A percentile compares a stretch with the other conserved stretches of the same genome.
phyloP scores from a whole-genome alignment of 2,329 filamentous ascomycete genomes.

The Chalaropsis thielavioides region DNA sequence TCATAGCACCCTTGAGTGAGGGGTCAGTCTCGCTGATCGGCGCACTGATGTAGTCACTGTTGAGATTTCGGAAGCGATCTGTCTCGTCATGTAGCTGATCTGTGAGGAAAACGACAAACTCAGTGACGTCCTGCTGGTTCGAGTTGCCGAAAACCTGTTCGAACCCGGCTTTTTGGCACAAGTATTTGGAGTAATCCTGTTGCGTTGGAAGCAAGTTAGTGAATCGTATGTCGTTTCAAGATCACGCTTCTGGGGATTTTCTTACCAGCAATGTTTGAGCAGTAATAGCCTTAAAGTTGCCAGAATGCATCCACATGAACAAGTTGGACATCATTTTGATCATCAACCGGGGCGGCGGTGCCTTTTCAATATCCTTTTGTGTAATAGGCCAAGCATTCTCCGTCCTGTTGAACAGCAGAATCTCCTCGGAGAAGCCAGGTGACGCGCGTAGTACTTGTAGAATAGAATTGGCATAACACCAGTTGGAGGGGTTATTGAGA shows the following conservation, averaged over 20 bases:
- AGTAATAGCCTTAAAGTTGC: slow-evolving; percentile 36
- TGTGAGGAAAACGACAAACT: slow-evolving; percentile 73
- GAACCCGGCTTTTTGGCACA: slow-evolving; percentile 24
- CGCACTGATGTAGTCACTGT: slow-evolving; percentile 15
- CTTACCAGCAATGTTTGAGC: slow-evolving; percentile 44
- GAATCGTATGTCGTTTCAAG: background rate
- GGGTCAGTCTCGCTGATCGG: slow-evolving; percentile 15
- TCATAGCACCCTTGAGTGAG: slow-evolving; percentile 39
- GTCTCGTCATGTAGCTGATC: slow-evolving; percentile 76
- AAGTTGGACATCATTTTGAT: slow-evolving; percentile 44
- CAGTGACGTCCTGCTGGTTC: slow-evolving; percentile 79
- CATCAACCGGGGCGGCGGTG: slow-evolving; percentile 43
- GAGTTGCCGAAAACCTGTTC: slow-evolving; percentile 48
- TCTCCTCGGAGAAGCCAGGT: slow-evolving; percentile 48
- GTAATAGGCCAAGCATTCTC: slow-evolving; percentile 51
- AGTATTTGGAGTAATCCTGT: slow-evolving; percentile 40
- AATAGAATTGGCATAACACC: slow-evolving; percentile 86
- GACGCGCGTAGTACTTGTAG: slow-evolving; percentile 73
- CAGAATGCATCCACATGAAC: slow-evolving; percentile 41
- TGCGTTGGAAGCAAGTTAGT: slow-evolving; percentile 5
- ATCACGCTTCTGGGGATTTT: slow-evolving; percentile 7
- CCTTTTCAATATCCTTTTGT: slow-evolving; percentile 43
- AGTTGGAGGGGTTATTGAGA: slow-evolving; percentile 64
- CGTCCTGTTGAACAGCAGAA: slow-evolving; percentile 44
- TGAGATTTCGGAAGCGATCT: slow-evolving; percentile 41